phyloP scores from a whole-genome alignment of 345 rosid species.

The Combretum micranthum region DNA sequence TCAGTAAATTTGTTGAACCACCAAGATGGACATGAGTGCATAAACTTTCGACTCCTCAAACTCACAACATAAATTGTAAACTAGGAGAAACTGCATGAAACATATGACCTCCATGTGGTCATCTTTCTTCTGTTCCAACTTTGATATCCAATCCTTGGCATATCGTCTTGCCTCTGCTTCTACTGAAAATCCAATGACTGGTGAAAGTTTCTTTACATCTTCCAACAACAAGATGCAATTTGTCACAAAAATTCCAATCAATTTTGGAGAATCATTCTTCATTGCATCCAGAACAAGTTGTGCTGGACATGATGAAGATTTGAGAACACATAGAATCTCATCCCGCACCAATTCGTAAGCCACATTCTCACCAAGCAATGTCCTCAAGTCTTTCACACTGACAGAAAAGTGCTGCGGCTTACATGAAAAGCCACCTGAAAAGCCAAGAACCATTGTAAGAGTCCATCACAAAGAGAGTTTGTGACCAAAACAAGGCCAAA shows the following conservation, averaged over 20 bases:
- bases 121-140: conserved; percentile 14
- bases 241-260: conserved; percentile 11
- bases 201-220: conserved; percentile 21
- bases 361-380: conserved; percentile 11
- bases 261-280: conserved; percentile 3
- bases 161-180: conserved; percentile 18
- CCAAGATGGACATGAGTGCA: conserved; percentile 16
- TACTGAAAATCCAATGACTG: conserved; percentile 14
- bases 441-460: not conserved
- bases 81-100: conserved; percentile 35
- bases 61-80: conserved; percentile 22
- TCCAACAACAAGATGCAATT: conserved; percentile 19
- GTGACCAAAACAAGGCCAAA: too few relatives aligned
- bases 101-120: conserved; percentile 22
- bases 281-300: conserved; percentile 25
- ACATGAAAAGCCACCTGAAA: not conserved
- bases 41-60: conserved; percentile 25
- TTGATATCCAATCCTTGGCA: conserved; percentile 27
- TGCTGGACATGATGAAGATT: conserved; percentile 25
- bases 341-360: conserved; percentile 7
- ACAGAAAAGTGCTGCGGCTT: not conserved
- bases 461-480: too few relatives aligned
- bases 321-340: conserved; percentile 21
- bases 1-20: conserved; percentile 20
- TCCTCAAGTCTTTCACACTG: conserved; percentile 9